Base-by-base conservation (phyloP, 345 rosid genomes). In the Salix dunnii region DNA sequence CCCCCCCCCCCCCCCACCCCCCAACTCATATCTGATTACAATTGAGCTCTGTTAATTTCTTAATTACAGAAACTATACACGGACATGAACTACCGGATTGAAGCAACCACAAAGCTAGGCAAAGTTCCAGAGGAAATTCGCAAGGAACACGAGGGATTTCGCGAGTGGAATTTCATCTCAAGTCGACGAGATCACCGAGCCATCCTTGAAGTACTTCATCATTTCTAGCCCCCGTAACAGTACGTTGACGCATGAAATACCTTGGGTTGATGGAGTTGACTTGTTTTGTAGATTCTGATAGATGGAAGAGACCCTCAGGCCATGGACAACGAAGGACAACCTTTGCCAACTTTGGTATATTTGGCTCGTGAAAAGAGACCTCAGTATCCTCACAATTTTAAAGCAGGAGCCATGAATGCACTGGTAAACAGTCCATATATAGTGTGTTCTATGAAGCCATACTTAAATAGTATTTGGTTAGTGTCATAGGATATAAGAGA, bases 371-470 rank as follows among this genome's bases (percentile, higher is more conserved):
- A 88, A 33, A 88, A 88, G 78, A 82, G 87, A 68, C 85, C 86
- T 1, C 76, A 79, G 16, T 76, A 53, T 40, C 81, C 72, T 71
- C 91, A 88, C 68, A 72, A 88, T 72, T 86, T 86, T 74, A 88
- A 88, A 78, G 89, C 90, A 12, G 90, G 90, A 69, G 89, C 90
- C 48, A 60, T 84, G 80, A 88, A 88, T 75, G 82, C 90, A 20
- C 30, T 88, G 86, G 90, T 88, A 66, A 69, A 46, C 49, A 46
- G 18, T 12, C 18, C 17, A 46, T 46, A 3, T 13, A 12, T 46
- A 30, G 64, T 74, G 64, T 74, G 58, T 51, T 49, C 61, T 46
- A 13, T 12, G 17, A 40, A 10, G 43, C 43, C 14, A 40, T 40
- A 40, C 43, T 40, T 40, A 9, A 2, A 40, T 10, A 10, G 43